A percentile compares a stretch with the other conserved stretches of the same genome.
phyloP scores from a whole-genome alignment of 495 filamentous ascomycete species.

The Penicillium lagena region DNA sequence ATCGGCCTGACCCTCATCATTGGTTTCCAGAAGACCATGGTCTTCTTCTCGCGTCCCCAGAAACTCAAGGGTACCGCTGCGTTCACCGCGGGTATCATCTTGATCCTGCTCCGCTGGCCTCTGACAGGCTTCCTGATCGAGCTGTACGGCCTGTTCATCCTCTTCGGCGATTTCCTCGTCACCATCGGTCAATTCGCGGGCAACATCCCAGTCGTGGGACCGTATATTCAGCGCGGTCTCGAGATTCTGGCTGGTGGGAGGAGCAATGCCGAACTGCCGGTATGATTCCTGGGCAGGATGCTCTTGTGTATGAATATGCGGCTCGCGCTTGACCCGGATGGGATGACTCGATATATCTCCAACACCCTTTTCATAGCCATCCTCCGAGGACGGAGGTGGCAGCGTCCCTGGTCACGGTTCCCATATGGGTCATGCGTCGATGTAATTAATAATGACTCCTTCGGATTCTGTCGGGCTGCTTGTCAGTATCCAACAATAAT shows the following conservation, averaged over 20 bases:
- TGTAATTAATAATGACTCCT: slow-evolving; percentile 23
- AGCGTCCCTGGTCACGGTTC: too few species aligned
- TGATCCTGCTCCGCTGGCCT: slow-evolving; percentile 86
- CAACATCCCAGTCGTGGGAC: slow-evolving; percentile 78
- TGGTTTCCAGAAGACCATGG: slow-evolving; percentile 80
- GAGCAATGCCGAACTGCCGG: slow-evolving; percentile 71
- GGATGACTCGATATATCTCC: slow-evolving; percentile 7
- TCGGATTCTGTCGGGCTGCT: neutral
- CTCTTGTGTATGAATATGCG: neutral
- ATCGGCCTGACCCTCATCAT: slow-evolving; percentile 92
- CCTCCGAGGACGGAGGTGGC: too few species aligned
- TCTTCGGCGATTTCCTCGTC: slow-evolving; percentile 95
- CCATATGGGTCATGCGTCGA: neutral
- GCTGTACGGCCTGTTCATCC: slow-evolving; percentile 82
- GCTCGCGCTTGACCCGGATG: neutral
- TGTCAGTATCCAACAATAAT: slow-evolving; percentile 6
- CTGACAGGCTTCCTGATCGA: slow-evolving; percentile 85
- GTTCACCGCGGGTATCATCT: slow-evolving; percentile 73
- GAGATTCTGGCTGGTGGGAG: slow-evolving; percentile 57
- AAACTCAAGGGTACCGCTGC: slow-evolving; percentile 89
- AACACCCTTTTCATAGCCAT: neutral
- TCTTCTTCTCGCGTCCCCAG: slow-evolving; percentile 89
- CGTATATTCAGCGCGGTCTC: slow-evolving; percentile 65
- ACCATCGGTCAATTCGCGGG: slow-evolving; percentile 83
- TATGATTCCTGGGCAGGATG: slow-evolving; percentile 22